These are phyloP conservation scores for Starmerella potacharoeniae DNA, from an alignment of 805 yeast species.

Conservation along the genomic window DNA sequence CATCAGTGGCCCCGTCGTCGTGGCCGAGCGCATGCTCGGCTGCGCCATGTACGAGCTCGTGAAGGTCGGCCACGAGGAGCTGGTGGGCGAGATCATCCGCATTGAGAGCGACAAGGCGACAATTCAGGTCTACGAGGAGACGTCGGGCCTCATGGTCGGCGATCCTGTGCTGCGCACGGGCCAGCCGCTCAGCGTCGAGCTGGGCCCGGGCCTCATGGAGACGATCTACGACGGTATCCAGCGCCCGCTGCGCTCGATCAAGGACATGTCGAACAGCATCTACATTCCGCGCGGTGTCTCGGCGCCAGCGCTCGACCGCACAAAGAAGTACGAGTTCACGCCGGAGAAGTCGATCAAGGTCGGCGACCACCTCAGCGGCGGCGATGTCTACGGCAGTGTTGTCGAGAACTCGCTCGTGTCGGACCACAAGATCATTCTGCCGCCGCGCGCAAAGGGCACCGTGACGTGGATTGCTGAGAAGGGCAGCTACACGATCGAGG, in stretches of 20 bases:
- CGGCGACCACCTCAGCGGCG: slow-evolving; percentile 97
- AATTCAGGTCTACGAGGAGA: slow-evolving; percentile 97
- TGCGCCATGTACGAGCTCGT: slow-evolving; percentile 99
- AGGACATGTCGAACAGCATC: slow-evolving; percentile 76
- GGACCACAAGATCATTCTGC: slow-evolving; percentile 88
- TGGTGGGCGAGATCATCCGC: slow-evolving; percentile 98
- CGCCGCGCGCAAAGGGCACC: slow-evolving; percentile 98
- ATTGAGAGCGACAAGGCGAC: slow-evolving; percentile 95
- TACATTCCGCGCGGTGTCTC: slow-evolving; percentile 98
- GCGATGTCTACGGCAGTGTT: slow-evolving; percentile 90
- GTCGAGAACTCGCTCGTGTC: slow-evolving; percentile 86
- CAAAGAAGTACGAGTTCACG: slow-evolving; percentile 69
- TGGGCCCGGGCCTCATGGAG: slow-evolving; percentile 99
- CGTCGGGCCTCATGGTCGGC: slow-evolving; percentile 98
- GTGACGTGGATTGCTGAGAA: slow-evolving; percentile 77
- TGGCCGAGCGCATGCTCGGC: slow-evolving; percentile 98
- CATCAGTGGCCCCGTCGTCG: slow-evolving; percentile 95
- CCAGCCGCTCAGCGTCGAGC: slow-evolving; percentile 95
- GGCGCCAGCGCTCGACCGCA: slow-evolving; percentile 87
- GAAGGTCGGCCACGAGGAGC: slow-evolving; percentile 90
- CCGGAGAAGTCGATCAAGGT: slow-evolving; percentile 61
- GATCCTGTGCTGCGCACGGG: slow-evolving; percentile 98
- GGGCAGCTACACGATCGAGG: slow-evolving; percentile 87
- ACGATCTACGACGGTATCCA: slow-evolving; percentile 99
- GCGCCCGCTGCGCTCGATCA: slow-evolving; percentile 92